Evolutionary conservation across 768 basidiomycete species (phyloP).

Genomic region (Chlorophyllum brunneum): DNA sequence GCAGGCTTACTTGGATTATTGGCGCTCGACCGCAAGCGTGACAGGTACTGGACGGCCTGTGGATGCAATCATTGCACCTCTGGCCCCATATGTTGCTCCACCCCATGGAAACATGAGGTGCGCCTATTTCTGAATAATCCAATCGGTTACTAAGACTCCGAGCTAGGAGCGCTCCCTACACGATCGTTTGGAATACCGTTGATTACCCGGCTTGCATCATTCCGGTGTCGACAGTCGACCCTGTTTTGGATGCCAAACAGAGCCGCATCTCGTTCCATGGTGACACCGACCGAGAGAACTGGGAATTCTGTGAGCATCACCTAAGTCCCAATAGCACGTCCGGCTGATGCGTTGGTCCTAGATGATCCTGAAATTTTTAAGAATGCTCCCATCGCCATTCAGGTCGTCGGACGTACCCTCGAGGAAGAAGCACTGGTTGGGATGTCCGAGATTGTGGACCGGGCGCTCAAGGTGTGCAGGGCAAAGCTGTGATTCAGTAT

Average conservation of each 20-base stretch:
- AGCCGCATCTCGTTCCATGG: constrained; percentile 45
- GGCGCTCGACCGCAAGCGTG: constrained; percentile 45
- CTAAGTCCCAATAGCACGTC: neutral
- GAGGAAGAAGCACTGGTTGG: constrained; percentile 76
- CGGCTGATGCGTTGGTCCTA: constrained; percentile 19
- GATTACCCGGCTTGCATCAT: constrained; percentile 62
- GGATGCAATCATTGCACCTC: constrained; percentile 70
- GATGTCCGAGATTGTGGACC: constrained; percentile 64
- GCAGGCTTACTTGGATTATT: constrained; percentile 55
- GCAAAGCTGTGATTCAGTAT: neutral
- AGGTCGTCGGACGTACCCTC: constrained; percentile 63
- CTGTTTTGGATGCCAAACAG: constrained; percentile 42
- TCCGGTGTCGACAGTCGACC: constrained; percentile 63
- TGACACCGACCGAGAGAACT: constrained; percentile 42
- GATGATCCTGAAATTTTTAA: constrained; percentile 55
- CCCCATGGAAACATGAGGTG: constrained; percentile 62
- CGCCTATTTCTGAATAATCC: constrained; percentile 2
- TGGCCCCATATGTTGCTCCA: constrained; percentile 54
- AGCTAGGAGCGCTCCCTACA: constrained; percentile 46
- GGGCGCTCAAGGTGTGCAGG: constrained; percentile 34
- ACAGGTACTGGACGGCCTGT: constrained; percentile 72
- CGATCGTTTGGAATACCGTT: constrained; percentile 62
- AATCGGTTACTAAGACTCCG: constrained; percentile 4
- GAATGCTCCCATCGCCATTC: constrained; percentile 60
- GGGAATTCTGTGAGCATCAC: constrained; percentile 49